A percentile compares a stretch with the other conserved stretches of the same genome.
These are phyloP conservation scores for Talaromyces trachyspermus DNA, from an alignment of 495 filamentous ascomycete genomes.

Conservation along the genomic window DNA sequence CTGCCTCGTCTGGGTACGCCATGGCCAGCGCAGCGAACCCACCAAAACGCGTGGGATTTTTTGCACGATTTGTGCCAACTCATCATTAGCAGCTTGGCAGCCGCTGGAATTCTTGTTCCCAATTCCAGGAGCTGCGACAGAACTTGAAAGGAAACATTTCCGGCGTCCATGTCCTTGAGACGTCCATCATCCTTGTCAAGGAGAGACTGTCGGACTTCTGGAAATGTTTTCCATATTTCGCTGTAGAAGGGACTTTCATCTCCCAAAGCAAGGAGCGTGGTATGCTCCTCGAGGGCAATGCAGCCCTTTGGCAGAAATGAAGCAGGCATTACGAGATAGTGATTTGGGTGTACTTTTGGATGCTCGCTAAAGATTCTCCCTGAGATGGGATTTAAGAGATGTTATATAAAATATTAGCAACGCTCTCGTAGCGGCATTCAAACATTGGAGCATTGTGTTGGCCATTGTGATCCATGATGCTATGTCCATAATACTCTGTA, in stretches of 20 bases:
- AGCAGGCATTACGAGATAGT: too few relatives aligned
- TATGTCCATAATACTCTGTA: too few relatives aligned
- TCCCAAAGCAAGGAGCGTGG: background rate
- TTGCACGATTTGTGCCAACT: constrained; percentile 36
- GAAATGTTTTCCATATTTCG: constrained; percentile 22
- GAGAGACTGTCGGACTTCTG: background rate
- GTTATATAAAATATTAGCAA: too few relatives aligned
- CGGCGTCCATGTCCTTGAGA: constrained; percentile 42
- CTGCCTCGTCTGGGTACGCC: constrained; percentile 31
- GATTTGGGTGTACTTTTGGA: too few relatives aligned
- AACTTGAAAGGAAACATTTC: constrained; percentile 38
- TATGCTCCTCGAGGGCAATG: constrained; percentile 7
- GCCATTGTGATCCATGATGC: too few relatives aligned
- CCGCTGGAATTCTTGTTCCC: constrained; percentile 15
- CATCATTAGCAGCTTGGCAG: constrained; percentile 41
- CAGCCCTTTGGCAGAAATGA: too few relatives aligned
- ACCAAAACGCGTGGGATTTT: constrained; percentile 34
- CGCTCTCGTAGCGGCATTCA: too few relatives aligned
- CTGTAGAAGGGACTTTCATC: constrained; percentile 1
- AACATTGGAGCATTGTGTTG: too few relatives aligned
- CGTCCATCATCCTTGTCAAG: constrained; percentile 29
- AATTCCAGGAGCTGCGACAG: constrained; percentile 36
- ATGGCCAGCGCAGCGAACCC: constrained; percentile 46
- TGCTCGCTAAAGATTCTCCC: too few relatives aligned
- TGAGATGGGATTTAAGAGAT: too few relatives aligned